Percentiles rank a stretch among this genome's conserved stretches.
Conservation (phyloP, 75 land plant genomes). For the Selaginella tamariscina region DNA sequence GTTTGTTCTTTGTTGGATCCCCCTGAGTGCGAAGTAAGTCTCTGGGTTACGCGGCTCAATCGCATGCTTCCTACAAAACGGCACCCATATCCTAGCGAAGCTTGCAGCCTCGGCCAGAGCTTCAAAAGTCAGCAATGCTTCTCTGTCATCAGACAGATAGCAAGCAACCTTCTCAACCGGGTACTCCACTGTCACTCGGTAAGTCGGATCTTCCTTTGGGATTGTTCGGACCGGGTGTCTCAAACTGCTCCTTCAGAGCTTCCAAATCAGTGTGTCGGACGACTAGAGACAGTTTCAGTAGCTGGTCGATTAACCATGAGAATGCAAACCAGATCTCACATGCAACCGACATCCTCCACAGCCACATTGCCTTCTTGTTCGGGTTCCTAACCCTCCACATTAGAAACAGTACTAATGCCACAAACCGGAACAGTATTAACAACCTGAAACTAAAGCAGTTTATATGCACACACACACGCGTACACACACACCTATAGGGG, state of each 20-base stretch:
- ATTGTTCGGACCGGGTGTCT: conserved; percentile 20
- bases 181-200: conserved; percentile 36
- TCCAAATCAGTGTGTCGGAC: conserved; percentile 25
- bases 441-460: neutral
- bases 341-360: conserved; percentile 24
- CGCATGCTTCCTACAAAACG: conserved; percentile 59
- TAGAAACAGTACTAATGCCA: neutral
- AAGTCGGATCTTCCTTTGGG: conserved; percentile 34
- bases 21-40: conserved; percentile 38
- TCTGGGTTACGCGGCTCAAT: conserved; percentile 72
- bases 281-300: conserved; percentile 23
- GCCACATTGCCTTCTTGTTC: neutral
- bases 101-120: conserved; percentile 78
- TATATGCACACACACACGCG: neutral
- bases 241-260: conserved; percentile 30
- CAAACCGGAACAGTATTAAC: neutral
- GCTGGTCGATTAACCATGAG: conserved; percentile 32
- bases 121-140: conserved; percentile 67
- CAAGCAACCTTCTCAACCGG: conserved; percentile 51
- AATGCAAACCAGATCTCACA: conserved; percentile 30
- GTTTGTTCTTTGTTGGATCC: conserved; percentile 58
- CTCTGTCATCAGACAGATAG: conserved; percentile 89
- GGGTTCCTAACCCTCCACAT: neutral
- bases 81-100: conserved; percentile 63
- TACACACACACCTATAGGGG: neutral